Evolutionary conservation across 2,329 filamentous ascomycete genomes (phyloP).

Genomic region (Canariomyces notabilis): DNA sequence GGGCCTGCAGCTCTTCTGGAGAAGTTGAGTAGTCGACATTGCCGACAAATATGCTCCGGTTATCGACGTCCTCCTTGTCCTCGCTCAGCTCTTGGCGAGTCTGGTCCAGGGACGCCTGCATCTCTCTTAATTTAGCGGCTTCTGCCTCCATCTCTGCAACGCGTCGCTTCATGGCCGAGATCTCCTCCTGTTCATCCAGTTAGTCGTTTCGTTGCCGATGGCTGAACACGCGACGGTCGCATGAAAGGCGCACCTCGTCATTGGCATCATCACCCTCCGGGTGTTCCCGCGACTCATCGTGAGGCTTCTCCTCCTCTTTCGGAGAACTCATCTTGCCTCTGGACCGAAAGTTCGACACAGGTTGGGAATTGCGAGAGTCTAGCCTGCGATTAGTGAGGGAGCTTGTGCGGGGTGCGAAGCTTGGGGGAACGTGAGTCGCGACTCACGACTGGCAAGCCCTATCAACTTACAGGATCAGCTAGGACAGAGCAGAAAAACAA

Average conservation of each 20-base stretch:
- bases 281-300: slow-evolving; percentile 30
- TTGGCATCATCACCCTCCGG: slow-evolving; percentile 40
- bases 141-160: slow-evolving; percentile 90
- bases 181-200: slow-evolving; percentile 58
- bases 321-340: slow-evolving; percentile 21
- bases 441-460: neutral
- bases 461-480: neutral
- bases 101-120: slow-evolving; percentile 81
- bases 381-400: slow-evolving; percentile 1
- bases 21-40: slow-evolving; percentile 98
- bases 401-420: slow-evolving; percentile 5
- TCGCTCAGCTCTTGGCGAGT: slow-evolving; percentile 79
- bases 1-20: slow-evolving; percentile 95
- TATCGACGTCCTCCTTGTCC: slow-evolving; percentile 93
- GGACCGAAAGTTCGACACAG: neutral
- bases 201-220: slow-evolving; percentile 13
- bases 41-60: slow-evolving; percentile 93
- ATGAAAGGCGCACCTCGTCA: slow-evolving; percentile 41
- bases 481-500: neutral
- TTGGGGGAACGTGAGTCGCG: neutral
- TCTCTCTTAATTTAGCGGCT: slow-evolving; percentile 78
- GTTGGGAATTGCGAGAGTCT: no score
- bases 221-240: slow-evolving; percentile 17
- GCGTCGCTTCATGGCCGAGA: slow-evolving; percentile 78
- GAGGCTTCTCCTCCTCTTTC: slow-evolving; percentile 24